Evolutionary conservation across 768 basidiomycete genomes (phyloP).

Genomic region (Pulveroboletus sp.): DNA sequence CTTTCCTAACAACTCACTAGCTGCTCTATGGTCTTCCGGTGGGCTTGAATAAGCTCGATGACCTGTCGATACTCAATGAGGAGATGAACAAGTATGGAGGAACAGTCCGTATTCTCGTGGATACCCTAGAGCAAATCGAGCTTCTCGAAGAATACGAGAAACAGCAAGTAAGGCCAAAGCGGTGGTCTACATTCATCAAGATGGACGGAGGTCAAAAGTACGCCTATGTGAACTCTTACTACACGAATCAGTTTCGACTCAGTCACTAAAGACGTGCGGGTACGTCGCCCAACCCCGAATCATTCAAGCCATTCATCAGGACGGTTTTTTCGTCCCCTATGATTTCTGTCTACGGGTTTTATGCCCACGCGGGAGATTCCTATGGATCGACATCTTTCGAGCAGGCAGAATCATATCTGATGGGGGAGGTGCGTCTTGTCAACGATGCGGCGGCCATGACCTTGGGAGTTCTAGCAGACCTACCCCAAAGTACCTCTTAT

Average conservation of each 20-base stretch:
- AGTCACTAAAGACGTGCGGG: constrained; percentile 53
- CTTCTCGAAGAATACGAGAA: constrained; percentile 59
- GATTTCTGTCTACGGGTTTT: constrained; percentile 75
- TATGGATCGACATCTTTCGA: constrained; percentile 69
- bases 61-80: constrained; percentile 57
- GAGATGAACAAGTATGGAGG: constrained; percentile 53
- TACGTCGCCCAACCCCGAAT: constrained; percentile 43
- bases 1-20: constrained; percentile 35
- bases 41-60: constrained; percentile 63
- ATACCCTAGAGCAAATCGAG: constrained; percentile 67
- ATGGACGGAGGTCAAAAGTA: constrained; percentile 75
- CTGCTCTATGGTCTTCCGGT: constrained; percentile 79
- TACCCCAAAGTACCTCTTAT: constrained; percentile 29
- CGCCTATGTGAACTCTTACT: constrained; percentile 21
- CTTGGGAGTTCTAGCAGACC: constrained; percentile 40
- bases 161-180: constrained; percentile 33
- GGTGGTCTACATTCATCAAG: constrained; percentile 80
- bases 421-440: constrained; percentile 65
- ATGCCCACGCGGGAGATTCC: constrained; percentile 72
- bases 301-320: constrained; percentile 52
- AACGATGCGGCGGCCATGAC: constrained; percentile 59
- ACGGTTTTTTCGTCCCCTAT: constrained; percentile 48
- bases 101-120: constrained; percentile 62
- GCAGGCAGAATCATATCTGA: constrained; percentile 61
- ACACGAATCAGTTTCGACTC: constrained; percentile 2